Conservation (phyloP, 73 alveolate genomes). For the Urostyla sp. region DNA sequence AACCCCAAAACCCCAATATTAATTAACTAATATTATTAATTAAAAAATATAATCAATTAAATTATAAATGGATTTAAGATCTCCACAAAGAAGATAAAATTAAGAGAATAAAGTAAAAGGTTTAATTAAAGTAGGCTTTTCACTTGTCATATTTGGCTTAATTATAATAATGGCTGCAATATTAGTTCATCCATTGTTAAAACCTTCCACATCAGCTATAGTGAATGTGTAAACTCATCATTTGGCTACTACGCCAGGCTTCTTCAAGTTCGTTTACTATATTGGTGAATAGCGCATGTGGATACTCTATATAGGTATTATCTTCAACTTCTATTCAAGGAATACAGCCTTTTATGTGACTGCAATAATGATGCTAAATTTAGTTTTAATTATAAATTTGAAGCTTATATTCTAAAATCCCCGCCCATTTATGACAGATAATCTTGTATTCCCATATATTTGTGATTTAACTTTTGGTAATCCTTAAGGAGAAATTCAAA, state of each 20-base stretch:
- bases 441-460: slow-evolving; percentile 27
- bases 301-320: slow-evolving; percentile 1
- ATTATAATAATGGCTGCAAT: too few relatives aligned
- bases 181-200: too few relatives aligned
- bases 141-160: too few relatives aligned
- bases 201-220: too few relatives aligned
- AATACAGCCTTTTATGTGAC: slow-evolving; percentile 39
- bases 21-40: neutral
- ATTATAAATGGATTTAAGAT: too few relatives aligned
- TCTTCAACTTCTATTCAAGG: slow-evolving; percentile 30
- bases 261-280: slow-evolving; percentile 37
- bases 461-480: slow-evolving; percentile 43
- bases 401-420: slow-evolving; percentile 16
- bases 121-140: too few relatives aligned
- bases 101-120: too few relatives aligned
- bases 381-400: neutral
- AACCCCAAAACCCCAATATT: slow-evolving; percentile 42
- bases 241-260: slow-evolving; percentile 40
- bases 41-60: neutral
- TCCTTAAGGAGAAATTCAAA: slow-evolving; percentile 42
- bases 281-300: slow-evolving; percentile 46
- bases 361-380: neutral
- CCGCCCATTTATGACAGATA: slow-evolving; percentile 29
- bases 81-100: too few relatives aligned
- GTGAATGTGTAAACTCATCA: too few relatives aligned